Evolutionary conservation across 148 eudicot genomes (phyloP), one percentile per base, ranked within the genome.

Genomic region (Amaranthus cruentus): DNA sequence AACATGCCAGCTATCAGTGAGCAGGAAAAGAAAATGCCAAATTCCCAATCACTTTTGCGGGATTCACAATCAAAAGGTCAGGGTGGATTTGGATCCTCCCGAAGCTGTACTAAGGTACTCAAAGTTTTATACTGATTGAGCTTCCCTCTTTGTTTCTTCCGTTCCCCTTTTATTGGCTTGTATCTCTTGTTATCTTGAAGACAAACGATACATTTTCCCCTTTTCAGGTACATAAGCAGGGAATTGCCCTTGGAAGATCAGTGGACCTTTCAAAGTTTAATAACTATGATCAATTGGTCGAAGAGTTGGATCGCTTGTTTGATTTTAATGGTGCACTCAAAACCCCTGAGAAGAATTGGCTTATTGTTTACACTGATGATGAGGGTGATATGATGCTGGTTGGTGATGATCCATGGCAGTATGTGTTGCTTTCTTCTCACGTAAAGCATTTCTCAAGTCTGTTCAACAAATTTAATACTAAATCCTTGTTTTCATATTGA

Each of bases 371-470:
- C 71, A 96, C 94, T 12, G 97, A 96, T 73, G 94, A 96, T 72
- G 99, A 95, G 90, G 96, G 89, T 72, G 99, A 95, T 74, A 90
- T 87, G 99, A 95, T 95, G 99, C 92, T 95, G 58, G 97, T 90
- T 72, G 99, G 99, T 76, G 99, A 95, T 74, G 99, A 95, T 75
- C 99, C 99, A 4, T 95, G 99, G 99, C 87, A 81, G 99, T 95
- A 87, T 74, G 96, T 70, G 72, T 61, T 52, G 47, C 75, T 12
- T 74, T 54, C 38, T 28, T 28, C 38, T 28, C 10, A 67, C 10
- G 11, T 12, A n/a, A 6, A 28, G 38, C 3, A 28, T 4, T 46
- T 28, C 12, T 8, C 55, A 55, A 3, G 4, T 55, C 15, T 66
- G 7, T 2, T 2, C n/a, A 11, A 0, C 48, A 9, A 38, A 6